Base-by-base conservation (phyloP, 192 early-diverging fungal genomes). In the Podila minutissima region DNA sequence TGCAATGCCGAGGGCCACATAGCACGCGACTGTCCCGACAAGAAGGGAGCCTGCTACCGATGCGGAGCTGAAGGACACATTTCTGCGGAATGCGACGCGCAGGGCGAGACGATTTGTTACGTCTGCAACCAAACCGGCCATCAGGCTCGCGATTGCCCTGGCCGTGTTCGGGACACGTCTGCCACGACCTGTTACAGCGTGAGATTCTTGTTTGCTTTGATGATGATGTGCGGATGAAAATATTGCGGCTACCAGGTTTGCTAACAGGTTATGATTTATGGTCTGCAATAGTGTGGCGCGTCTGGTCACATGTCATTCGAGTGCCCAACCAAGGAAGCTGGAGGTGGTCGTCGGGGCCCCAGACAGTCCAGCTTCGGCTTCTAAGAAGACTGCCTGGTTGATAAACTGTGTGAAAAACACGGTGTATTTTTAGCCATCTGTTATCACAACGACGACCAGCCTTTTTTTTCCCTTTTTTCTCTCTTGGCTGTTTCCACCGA, bases 111-210 rank as follows among this genome's bases (percentile, higher is more conserved):
- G 32, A 38, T 22, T 32, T 90, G 89, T 77, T 88, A 72, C 81
- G 84, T 82, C 75, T 90, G 89, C 66, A 70, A 76, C 66, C 57
- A 83, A 64, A 4, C 32, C 19, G 89, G 87, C 41, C 89, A 90
- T 64, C 71, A 60, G 26, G 75, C 66, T 49, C 66, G 32, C 63
- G 77, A 85, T 2, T 90, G 89, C 41, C 41, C 41, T 72, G 71
- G 81, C n/a, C 32, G 83, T 59, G 67, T 63, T 9, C 55, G 71
- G 7, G 37, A 72, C 3, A 19, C 13, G 19, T 72, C 71, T 37
- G 29, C 71, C 5, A 60, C 37, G 64, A 41, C 28, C 6, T 72
- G 74, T 20, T 66, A 69, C 53, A 67, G 55, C 12, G 67, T 74
- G 50, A 6, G 49, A 37, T 26, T 17, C 33, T 48, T 73, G 31